Conservation (phyloP, 768 basidiomycete species). For the Tylopilus balloui region DNA sequence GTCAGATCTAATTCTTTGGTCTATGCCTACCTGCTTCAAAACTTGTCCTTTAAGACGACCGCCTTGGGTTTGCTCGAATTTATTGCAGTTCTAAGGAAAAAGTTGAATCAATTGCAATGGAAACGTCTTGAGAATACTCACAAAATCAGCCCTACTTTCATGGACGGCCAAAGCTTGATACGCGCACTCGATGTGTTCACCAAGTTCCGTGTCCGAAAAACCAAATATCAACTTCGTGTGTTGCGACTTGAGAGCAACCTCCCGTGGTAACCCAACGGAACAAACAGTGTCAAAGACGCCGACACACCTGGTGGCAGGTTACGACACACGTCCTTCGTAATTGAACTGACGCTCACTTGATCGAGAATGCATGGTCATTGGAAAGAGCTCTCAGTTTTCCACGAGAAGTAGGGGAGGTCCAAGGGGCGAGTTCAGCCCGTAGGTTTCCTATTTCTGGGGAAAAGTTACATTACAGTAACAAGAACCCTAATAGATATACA, state of each 20-base stretch:
- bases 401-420: constrained; percentile 49
- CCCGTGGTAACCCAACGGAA: constrained; percentile 64
- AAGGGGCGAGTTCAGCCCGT: constrained; percentile 46
- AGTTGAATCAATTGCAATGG: not conserved
- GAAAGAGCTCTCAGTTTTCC: constrained; percentile 51
- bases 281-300: constrained; percentile 82
- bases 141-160: constrained; percentile 65
- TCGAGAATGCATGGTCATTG: constrained; percentile 46
- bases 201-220: constrained; percentile 57
- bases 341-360: constrained; percentile 47
- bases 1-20: not conserved
- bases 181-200: constrained; percentile 58
- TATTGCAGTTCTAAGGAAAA: constrained; percentile 48
- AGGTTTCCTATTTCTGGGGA: constrained; percentile 36
- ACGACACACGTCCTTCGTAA: not conserved
- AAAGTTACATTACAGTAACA: not conserved
- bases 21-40: constrained; percentile 51
- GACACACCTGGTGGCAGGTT: constrained; percentile 43
- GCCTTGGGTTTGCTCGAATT: constrained; percentile 53
- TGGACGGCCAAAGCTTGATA: constrained; percentile 73
- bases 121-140: constrained; percentile 30
- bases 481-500: not conserved
- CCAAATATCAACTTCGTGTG: constrained; percentile 54
- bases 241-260: constrained; percentile 45
- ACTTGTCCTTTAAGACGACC: constrained; percentile 53